These are phyloP conservation scores for Penicillium argentinense DNA, from an alignment of 495 filamentous ascomycete genomes.

Conservation along the genomic window DNA sequence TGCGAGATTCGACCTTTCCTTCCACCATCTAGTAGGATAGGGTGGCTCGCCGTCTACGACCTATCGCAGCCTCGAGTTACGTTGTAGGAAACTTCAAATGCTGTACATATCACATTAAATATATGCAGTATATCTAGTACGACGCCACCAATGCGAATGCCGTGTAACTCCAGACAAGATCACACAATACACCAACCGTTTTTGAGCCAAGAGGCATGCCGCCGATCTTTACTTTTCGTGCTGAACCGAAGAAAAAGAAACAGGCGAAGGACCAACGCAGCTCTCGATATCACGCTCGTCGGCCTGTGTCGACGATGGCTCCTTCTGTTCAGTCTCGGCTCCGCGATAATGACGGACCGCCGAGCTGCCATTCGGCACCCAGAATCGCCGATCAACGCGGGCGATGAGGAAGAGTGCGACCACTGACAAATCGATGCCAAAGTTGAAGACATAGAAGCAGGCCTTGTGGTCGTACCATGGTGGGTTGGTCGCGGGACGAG, in stretches of 20 bases:
- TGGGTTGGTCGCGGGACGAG: slow-evolving; percentile 53
- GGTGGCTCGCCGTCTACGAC: too few relatives aligned
- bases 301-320: not conserved
- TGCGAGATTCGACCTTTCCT: slow-evolving; percentile 16
- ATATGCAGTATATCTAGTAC: too few relatives aligned
- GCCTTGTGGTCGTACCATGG: slow-evolving; percentile 67
- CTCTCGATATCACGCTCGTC: not conserved
- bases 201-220: too few relatives aligned
- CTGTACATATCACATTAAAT: too few relatives aligned
- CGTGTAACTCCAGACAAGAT: too few relatives aligned
- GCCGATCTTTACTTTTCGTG: too few relatives aligned
- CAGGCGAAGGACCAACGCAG: not conserved
- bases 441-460: slow-evolving; percentile 80
- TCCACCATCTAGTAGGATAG: not conserved
- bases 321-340: slow-evolving; percentile 14
- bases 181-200: too few relatives aligned
- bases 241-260: too few relatives aligned
- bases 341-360: slow-evolving; percentile 19
- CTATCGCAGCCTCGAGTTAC: too few relatives aligned
- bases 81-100: too few relatives aligned
- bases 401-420: slow-evolving; percentile 61
- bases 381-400: slow-evolving; percentile 72
- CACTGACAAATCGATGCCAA: slow-evolving; percentile 68
- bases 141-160: too few relatives aligned
- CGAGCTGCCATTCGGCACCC: slow-evolving; percentile 47